phyloP scores from a whole-genome alignment of 2,329 filamentous ascomycete genomes.

The Penicillium capsulatum region DNA sequence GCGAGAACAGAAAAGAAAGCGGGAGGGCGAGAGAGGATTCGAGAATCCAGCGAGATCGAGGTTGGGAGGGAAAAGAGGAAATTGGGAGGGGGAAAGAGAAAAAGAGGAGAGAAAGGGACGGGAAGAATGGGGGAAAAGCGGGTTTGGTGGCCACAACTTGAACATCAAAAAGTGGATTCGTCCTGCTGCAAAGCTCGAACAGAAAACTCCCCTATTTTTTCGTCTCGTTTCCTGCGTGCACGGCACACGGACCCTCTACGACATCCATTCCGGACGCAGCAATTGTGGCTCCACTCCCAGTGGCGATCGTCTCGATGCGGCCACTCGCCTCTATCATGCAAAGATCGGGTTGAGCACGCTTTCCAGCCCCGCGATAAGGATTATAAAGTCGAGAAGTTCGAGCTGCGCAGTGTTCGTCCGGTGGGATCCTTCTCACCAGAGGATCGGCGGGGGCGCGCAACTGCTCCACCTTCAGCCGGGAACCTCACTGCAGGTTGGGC shows the following conservation, averaged over 20 bases:
- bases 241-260: slow-evolving; percentile 9
- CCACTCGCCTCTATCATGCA: slow-evolving; percentile 6
- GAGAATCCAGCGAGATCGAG: slow-evolving; percentile 6
- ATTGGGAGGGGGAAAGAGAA: slow-evolving; percentile 16
- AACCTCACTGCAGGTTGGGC: slow-evolving; percentile 5
- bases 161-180: neutral
- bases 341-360: too few relatives aligned
- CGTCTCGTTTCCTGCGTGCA: slow-evolving; percentile 4
- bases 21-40: slow-evolving; percentile 4
- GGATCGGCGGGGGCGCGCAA: slow-evolving; percentile 6
- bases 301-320: slow-evolving; percentile 17
- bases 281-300: slow-evolving; percentile 14
- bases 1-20: slow-evolving; percentile 1
- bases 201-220: neutral
- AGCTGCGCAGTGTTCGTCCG: neutral
- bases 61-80: slow-evolving; percentile 8
- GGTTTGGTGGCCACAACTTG: neutral
- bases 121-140: slow-evolving; percentile 1
- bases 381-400: neutral
- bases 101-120: slow-evolving; percentile 15
- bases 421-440: neutral
- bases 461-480: slow-evolving; percentile 8
- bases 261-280: slow-evolving; percentile 15
- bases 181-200: neutral
- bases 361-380: neutral